Base-by-base conservation (phyloP, 2,329 filamentous ascomycete species). In the Claviceps paspali region DNA sequence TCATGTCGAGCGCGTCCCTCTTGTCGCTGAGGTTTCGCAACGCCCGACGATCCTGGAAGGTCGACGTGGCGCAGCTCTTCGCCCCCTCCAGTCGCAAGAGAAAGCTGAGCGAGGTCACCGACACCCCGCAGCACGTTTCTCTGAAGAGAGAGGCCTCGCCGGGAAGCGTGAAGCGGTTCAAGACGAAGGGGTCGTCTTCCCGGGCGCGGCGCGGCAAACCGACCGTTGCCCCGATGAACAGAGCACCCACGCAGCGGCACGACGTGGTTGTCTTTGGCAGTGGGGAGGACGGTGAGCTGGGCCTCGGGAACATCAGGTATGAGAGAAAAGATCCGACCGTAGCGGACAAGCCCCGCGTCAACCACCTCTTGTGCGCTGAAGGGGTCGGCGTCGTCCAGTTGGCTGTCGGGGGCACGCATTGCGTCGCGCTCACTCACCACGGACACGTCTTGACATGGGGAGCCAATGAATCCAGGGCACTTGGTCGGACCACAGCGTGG, bases 381-480 rank as follows among this genome's bases (percentile, higher is more conserved):
- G 60, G 58, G 15, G 61, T 39, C 2, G 32, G 41, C 2, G 66
- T 79, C n/a, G 73, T 79, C 5, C 67, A 73, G 47, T 52, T 80
- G 36, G 70, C 73, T 36, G 64, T 69, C 28, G 76, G 76, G 29
- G 73, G 73, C 38, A 79, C 78, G 71, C 76, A 79, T 53, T 68
- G 64, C 36, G 59, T 72, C 37, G 75, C 72, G 3, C 55, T 79
- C 38, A 79, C 75, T 26, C 64, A 72, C 45, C 67, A 78, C 52
- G 75, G 75, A 54, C 65, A 67, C 45, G 68, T 80, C 43, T 55
- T 76, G 33, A 76, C 73, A 17, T 79, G 76, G 76, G 76, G 76
- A 33, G 73, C 77, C 44, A 80, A 80, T 50, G 73, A 79, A 45
- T 70, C 76, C 44, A 70, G 70, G 39, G 74, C 76, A 4, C 64